Evolutionary conservation across 2,329 filamentous ascomycete genomes (phyloP).

Genomic region (Claviceps purpurea): DNA sequence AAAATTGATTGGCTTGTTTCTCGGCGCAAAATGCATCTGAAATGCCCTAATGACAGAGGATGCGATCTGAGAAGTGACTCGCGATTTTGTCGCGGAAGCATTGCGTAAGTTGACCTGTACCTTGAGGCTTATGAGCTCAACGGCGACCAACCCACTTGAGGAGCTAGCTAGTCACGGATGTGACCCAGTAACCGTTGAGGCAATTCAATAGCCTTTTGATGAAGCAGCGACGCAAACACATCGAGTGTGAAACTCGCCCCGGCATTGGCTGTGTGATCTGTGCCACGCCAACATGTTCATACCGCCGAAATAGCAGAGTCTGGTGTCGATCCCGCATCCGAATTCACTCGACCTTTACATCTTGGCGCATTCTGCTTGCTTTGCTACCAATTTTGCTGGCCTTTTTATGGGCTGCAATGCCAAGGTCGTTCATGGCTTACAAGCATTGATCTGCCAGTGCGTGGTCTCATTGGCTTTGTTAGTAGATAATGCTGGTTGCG

Average conservation of each 20-base stretch:
- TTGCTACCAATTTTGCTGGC: slow-evolving; percentile 20
- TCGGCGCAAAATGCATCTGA: slow-evolving; percentile 47
- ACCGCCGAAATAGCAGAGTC: slow-evolving; percentile 31
- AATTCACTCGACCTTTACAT: slow-evolving; percentile 29
- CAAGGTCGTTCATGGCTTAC: background rate
- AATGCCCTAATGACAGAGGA: slow-evolving; percentile 46
- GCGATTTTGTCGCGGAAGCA: slow-evolving; percentile 45
- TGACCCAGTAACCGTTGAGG: background rate
- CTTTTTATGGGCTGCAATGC: background rate
- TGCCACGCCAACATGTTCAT: slow-evolving; percentile 33
- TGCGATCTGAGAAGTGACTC: slow-evolving; percentile 48
- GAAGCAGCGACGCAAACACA: slow-evolving; percentile 43
- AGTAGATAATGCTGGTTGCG: too few species aligned
- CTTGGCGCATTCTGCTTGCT: slow-evolving; percentile 35
- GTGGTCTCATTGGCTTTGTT: too few species aligned
- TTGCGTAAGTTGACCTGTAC: slow-evolving; percentile 30
- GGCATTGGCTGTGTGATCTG: slow-evolving; percentile 43
- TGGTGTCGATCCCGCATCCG: slow-evolving; percentile 31
- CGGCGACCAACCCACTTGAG: background rate
- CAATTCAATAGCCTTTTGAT: slow-evolving; percentile 34
- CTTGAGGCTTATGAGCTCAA: too few species aligned
- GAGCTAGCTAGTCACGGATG: background rate
- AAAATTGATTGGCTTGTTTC: slow-evolving; percentile 59
- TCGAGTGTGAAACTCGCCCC: slow-evolving; percentile 45
- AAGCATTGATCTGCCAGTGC: too few species aligned